These are phyloP conservation scores for Coffea humblotiana DNA, from an alignment of 305 asterid genomes.

Conservation along the genomic window DNA sequence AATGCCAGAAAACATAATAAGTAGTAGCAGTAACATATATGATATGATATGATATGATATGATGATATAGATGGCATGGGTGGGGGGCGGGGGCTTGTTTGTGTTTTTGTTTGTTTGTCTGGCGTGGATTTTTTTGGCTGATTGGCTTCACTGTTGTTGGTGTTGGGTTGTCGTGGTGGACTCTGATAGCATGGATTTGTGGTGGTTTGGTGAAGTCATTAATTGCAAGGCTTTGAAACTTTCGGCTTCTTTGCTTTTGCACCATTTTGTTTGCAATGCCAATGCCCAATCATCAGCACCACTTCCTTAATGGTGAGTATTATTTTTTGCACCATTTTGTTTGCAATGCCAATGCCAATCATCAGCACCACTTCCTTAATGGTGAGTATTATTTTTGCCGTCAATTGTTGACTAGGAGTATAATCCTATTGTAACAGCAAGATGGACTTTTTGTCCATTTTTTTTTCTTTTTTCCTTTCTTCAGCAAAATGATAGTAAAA, in stretches of 20 bases:
- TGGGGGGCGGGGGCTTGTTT: neutral
- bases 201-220: conserved; percentile 23
- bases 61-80: too few relatives aligned
- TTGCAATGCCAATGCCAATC: conserved; percentile 7
- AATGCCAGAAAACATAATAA: conserved; percentile 17
- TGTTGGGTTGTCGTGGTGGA: conserved; percentile 1
- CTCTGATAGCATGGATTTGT: neutral
- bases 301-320: neutral
- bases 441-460: neutral
- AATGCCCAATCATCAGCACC: conserved; percentile 3
- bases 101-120: conserved; percentile 10
- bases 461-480: neutral
- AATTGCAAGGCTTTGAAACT: conserved; percentile 15
- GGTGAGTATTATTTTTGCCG: neutral
- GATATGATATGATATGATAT: too few relatives aligned
- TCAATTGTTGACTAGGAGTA: conserved; percentile 9
- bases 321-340: neutral
- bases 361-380: neutral
- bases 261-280: conserved; percentile 1
- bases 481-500: neutral
- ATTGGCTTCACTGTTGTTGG: too few relatives aligned
- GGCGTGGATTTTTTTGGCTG: neutral
- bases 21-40: too few relatives aligned
- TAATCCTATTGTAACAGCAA: neutral
- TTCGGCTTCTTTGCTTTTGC: neutral